Evolutionary conservation across 2,329 filamentous ascomycete genomes (phyloP), one percentile per base, ranked within the genome.

Genomic region (Xylaria sp.): DNA sequence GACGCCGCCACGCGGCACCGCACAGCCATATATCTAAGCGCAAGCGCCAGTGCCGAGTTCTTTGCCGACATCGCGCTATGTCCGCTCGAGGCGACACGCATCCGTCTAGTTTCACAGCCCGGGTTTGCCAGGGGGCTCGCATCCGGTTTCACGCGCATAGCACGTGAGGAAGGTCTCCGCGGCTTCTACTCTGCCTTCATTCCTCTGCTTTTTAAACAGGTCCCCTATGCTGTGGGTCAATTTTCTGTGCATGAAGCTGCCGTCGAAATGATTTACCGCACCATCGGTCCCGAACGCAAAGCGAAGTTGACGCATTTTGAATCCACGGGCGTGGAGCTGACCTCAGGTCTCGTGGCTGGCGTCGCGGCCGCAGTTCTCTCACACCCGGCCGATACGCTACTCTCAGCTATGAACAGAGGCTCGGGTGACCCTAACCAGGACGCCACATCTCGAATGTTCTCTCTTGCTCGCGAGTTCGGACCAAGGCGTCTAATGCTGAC

Each of bases 101-200:
- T 83, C 62, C 89, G 91, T 74, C 86, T 95, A 67, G 91, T 94
- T 53, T 92, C 90, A 54, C 84, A 94, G 77, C 88, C 87, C 59
- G 86, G 84, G 57, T 95, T 91, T 71, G 90, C 91, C 66, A 80
- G 74, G 65, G 90, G 90, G 61, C 81, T 94, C 51, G 69, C 87
- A 37, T 78, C 83, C 54, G 90, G 90, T 59, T 92, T 94, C 76
- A 74, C 78, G 74, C 89, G 91, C 75, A 89, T 94, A 74, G 78
- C 86, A 53, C 85, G 84, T 72, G 86, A 85, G 69, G 90, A 94
- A 76, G 90, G 91, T 71, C 60, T 92, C 61, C 84, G 83, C 68
- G 92, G 90, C 62, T 93, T 96, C 79, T 96, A 96, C 82, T 91
- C 90, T 65, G 92, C 92, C 66, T 95, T 96, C 77, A 88, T 92